Evolutionary conservation across 2,329 filamentous ascomycete genomes (phyloP), one percentile per base, ranked within the genome.

Genomic region (Epichloe sibirici): DNA sequence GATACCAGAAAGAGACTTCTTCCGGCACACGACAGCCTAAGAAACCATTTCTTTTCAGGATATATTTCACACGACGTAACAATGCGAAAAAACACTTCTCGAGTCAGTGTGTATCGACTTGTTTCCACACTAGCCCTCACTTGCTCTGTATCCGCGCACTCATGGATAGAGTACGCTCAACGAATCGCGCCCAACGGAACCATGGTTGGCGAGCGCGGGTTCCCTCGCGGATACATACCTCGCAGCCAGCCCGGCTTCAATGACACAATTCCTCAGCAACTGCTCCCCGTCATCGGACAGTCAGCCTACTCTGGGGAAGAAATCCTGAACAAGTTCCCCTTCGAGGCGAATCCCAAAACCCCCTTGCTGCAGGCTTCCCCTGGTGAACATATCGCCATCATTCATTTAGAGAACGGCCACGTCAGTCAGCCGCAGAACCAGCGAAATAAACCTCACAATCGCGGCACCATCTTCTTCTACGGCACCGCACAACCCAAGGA

Each of bases 111-210:
- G 28, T 35, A 21, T 34, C 51, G 49, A 8, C 53, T 66, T 38
- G 57, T 55, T 17, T 54, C 59, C 40, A 51, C 60, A 4, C 54
- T 72, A 28, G 62, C 70, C 40, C 57, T 71, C 47, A 58, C 56
- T 9, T 54, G 54, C 38, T 51, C 59, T 5, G 66, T 62, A 37
- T 59, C 58, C 28, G 83, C 81, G 38, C 91, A 96, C 69, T 85
- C 82, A 17, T 96, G 90, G 90, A 77, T 91, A 47, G 90, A 96
- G 69, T 74, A 84, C 61, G 74, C 91, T 48, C 79, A 75, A 56
- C 80, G 82, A 53, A 82, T 96, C 65, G 79, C 82, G 51, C 66
- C 79, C 31, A 86, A 89, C 61, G 90, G 90, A 51, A 81, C 81
- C 37, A 88, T 90, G 64, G 72, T 83, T 21, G 86, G 86, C 31